phyloP scores from a whole-genome alignment of 345 rosid genomes.

The Viola odorata region DNA sequence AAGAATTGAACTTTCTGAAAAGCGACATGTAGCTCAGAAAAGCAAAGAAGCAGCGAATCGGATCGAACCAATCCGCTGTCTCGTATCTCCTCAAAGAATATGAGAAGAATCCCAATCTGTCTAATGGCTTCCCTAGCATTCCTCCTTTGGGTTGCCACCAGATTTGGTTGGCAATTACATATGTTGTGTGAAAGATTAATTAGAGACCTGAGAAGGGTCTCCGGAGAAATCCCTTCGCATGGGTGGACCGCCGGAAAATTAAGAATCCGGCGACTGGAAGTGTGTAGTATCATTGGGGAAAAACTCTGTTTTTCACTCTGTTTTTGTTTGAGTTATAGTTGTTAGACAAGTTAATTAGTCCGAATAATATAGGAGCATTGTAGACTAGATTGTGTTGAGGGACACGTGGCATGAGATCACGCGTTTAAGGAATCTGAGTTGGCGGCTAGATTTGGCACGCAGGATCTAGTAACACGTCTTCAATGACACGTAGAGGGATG shows the following conservation, averaged over 20 bases:
- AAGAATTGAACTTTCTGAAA: conserved; percentile 67
- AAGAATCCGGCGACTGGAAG: conserved; percentile 50
- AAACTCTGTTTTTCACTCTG: not conserved
- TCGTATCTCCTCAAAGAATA: conserved; percentile 55
- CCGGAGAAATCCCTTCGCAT: conserved; percentile 44
- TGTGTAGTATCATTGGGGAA: conserved; percentile 33
- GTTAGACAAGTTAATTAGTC: not conserved
- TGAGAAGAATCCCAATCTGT: conserved; percentile 42
- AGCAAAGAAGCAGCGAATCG: conserved; percentile 34
- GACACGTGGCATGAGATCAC: conserved; percentile 36
- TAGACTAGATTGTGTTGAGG: not conserved
- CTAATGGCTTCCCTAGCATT: conserved; percentile 44
- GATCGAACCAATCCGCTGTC: conserved; percentile 26
- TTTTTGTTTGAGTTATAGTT: not conserved
- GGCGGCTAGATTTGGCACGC: conserved; percentile 20
- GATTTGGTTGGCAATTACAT: conserved; percentile 32
- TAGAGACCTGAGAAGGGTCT: conserved; percentile 52
- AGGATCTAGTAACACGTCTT: conserved; percentile 15
- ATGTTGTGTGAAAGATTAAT: conserved; percentile 39
- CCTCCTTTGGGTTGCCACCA: conserved; percentile 48
- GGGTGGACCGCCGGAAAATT: conserved; percentile 74
- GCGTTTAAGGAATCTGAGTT: not conserved
- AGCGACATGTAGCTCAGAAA: conserved; percentile 61
- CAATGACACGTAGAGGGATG: conserved; percentile 18
- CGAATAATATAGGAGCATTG: conserved; percentile 1